Conservation (phyloP, 2,329 filamentous ascomycete genomes). For the Neodidymelliopsis sp. region DNA sequence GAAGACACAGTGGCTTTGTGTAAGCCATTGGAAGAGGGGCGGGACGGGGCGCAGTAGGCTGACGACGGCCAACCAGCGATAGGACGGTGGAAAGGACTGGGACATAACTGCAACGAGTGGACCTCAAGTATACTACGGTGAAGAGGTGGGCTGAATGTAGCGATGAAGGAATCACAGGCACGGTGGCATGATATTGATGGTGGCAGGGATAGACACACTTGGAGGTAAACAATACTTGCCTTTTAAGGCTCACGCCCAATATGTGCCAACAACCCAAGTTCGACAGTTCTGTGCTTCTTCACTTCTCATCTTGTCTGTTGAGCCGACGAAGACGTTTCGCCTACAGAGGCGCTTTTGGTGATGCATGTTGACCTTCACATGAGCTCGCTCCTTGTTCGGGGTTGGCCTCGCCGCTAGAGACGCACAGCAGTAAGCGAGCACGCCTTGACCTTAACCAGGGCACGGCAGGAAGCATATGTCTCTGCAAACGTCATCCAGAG, state of each 20-base stretch:
- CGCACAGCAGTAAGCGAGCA: slow-evolving; percentile 28
- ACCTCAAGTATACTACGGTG: too few relatives aligned
- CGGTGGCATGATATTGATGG: too few relatives aligned
- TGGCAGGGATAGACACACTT: not conserved
- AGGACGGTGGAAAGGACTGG: not conserved
- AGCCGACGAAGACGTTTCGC: too few relatives aligned
- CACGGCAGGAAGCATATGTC: slow-evolving; percentile 33
- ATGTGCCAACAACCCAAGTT: too few relatives aligned
- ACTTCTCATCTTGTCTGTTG: too few relatives aligned
- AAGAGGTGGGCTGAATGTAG: too few relatives aligned
- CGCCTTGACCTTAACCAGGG: slow-evolving; percentile 30
- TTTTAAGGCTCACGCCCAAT: too few relatives aligned
- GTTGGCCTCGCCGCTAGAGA: slow-evolving; percentile 22
- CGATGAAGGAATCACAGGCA: too few relatives aligned
- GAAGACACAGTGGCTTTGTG: slow-evolving; percentile 6
- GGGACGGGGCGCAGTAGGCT: not conserved
- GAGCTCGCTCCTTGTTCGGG: slow-evolving; percentile 13
- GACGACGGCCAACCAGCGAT: not conserved
- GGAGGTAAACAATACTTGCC: too few relatives aligned
- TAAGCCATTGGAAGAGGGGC: not conserved
- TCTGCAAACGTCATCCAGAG: slow-evolving; percentile 47
- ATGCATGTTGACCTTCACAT: slow-evolving; percentile 16
- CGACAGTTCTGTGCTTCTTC: too few relatives aligned
- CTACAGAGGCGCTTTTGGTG: too few relatives aligned
- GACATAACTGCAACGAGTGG: not conserved